Evolutionary conservation across 352 stramenopile genomes (phyloP).

Genomic region (Pythium biforme): DNA sequence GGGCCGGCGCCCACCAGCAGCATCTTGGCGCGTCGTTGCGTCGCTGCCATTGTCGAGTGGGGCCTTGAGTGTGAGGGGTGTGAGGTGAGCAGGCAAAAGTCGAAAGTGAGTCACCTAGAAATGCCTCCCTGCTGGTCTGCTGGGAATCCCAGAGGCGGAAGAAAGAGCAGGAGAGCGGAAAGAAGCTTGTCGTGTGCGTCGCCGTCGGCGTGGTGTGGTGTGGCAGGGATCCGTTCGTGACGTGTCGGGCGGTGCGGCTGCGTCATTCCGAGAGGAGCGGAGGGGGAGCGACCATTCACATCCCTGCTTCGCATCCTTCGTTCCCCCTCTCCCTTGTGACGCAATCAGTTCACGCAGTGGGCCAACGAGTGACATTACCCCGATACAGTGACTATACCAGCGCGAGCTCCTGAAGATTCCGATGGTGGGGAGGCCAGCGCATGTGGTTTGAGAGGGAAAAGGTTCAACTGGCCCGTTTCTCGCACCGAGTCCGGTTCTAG

Average conservation of each 20-base stretch:
- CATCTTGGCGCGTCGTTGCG: constrained; percentile 42
- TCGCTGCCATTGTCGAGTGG: neutral
- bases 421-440: constrained; percentile 13
- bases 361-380: constrained; percentile 10
- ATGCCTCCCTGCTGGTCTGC: neutral
- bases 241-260: too few species aligned
- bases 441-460: constrained; percentile 13
- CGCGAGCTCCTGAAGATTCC: constrained; percentile 13
- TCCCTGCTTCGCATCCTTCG: too few species aligned
- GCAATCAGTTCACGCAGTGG: constrained; percentile 14
- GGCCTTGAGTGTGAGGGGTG: neutral
- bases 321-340: constrained; percentile 8
- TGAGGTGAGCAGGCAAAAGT: neutral
- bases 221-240: neutral
- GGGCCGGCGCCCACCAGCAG: constrained; percentile 89
- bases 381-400: constrained; percentile 8
- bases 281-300: neutral
- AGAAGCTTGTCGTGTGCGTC: neutral
- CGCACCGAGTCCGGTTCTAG: constrained; percentile 24
- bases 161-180: neutral
- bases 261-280: constrained; percentile 9
- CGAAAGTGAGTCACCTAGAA: constrained; percentile 2
- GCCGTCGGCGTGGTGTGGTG: neutral
- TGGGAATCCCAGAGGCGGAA: neutral
- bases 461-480: neutral